These are phyloP conservation scores for Kodamaea alishanica DNA, from an alignment of 1,139 yeast genomes.

Conservation along the genomic window DNA sequence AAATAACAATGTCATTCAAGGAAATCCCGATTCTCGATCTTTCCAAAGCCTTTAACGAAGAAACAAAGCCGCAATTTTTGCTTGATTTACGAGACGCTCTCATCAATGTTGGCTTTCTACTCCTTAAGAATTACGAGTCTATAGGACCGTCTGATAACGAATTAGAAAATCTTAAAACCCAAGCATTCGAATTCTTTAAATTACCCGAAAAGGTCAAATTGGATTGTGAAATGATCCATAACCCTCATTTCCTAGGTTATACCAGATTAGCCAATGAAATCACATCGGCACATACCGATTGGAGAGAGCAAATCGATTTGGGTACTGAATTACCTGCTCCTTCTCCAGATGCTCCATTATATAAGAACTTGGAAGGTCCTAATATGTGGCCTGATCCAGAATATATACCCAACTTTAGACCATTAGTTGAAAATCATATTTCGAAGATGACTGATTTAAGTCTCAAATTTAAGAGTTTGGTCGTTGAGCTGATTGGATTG, in stretches of 20 bases:
- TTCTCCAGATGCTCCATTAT: slow-evolving; percentile 42
- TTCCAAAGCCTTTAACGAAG: slow-evolving; percentile 30
- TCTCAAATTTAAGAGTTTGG: slow-evolving; percentile 39
- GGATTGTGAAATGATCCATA: slow-evolving; percentile 55
- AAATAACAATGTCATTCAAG: slow-evolving; percentile 19
- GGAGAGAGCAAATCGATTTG: slow-evolving; percentile 68
- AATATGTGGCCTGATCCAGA: slow-evolving; percentile 54
- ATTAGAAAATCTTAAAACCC: slow-evolving; percentile 37
- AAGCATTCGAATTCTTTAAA: slow-evolving; percentile 49
- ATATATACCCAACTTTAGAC: slow-evolving; percentile 49
- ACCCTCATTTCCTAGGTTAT: slow-evolving; percentile 67
- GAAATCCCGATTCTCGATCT: slow-evolving; percentile 39
- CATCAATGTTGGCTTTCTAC: slow-evolving; percentile 59
- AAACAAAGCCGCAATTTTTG: slow-evolving; percentile 43
- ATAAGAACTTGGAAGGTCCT: slow-evolving; percentile 62
- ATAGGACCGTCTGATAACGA: slow-evolving; percentile 28
- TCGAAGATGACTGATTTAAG: slow-evolving; percentile 46
- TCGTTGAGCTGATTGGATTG: slow-evolving; percentile 55
- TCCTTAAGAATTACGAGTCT: slow-evolving; percentile 41
- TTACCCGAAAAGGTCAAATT: slow-evolving; percentile 52
- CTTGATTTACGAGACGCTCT: slow-evolving; percentile 49
- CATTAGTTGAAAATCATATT: slow-evolving; percentile 43
- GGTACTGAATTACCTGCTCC: slow-evolving; percentile 59
- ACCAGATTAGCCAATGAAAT: slow-evolving; percentile 63
- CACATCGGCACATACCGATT: slow-evolving; percentile 56